Base-by-base conservation (phyloP, 2,329 filamentous ascomycete species). In the Aureobasidium sp. region DNA sequence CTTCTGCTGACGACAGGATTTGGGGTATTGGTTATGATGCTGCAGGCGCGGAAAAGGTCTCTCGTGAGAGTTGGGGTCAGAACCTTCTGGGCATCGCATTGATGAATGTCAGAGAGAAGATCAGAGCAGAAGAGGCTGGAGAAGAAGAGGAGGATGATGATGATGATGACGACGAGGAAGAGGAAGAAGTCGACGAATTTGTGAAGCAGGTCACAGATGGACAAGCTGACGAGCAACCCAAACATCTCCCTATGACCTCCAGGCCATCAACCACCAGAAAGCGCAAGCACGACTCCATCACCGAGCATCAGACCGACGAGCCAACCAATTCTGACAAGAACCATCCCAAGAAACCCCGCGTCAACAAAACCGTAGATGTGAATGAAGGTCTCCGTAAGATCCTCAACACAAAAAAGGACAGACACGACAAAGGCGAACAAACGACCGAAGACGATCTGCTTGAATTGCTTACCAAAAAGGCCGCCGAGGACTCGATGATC, bases 11-110 rank as follows among this genome's bases (percentile, higher is more conserved):
- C 62, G 86, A 89, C 73, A 69, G 77, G 5, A 80, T 88, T 60
- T 89, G 86, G 87, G 86, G 86, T 1, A 75, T 89, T 49, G 86
- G 87, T 6, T 87, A 83, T 67, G 73, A 68, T 2, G 81, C 78
- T 8, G 74, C 72, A 19, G 73, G 79, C 67, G 85, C 85, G 2
- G 76, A 74, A 61, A 64, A 29, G 1, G 27, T 29, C 9, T 77
- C 78, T 54, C 77, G 79, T 52, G 69, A 73, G 19, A 66, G 71
- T 3, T 89, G 86, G 87, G 86, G 86, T 0, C 62, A 81, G 73
- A 89, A 89, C 72, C 68, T 88, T 62, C 70, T 89, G 50, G 86
- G 86, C 0, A 82, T 82, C 73, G 84, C 80, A 27, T 70, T 89
- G 70, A 83, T 82, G 82, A 77, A 76, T 59, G 83, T 84, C 29